A percentile compares a stretch with the other conserved stretches of the same genome.
Conservation (phyloP, 2,329 filamentous ascomycete genomes). For the Xenoacremonium recifei region DNA sequence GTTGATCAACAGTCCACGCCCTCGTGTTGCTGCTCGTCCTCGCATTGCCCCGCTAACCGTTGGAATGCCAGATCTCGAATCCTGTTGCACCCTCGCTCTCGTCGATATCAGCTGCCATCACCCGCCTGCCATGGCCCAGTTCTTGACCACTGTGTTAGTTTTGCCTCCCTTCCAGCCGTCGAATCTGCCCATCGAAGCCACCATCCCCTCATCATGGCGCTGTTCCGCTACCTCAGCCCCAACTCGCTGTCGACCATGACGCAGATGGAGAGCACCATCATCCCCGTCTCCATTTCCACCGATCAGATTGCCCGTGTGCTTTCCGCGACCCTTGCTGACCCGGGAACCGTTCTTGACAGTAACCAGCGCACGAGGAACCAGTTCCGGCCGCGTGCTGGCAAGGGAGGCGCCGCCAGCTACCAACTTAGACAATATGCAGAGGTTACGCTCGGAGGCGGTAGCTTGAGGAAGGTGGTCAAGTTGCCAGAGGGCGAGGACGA, state of each 20-base stretch:
- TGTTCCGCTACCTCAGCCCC: conserved; percentile 34
- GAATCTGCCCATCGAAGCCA: conserved; percentile 1
- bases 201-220: conserved; percentile 14
- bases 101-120: conserved; percentile 8
- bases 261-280: conserved; percentile 29
- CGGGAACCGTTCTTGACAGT: conserved; percentile 43
- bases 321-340: conserved; percentile 30
- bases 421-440: conserved; percentile 98
- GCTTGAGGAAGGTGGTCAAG: conserved; percentile 93
- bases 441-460: conserved; percentile 91
- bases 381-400: conserved; percentile 86
- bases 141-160: conserved; percentile 44
- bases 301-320: conserved; percentile 11
- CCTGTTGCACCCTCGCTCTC: conserved; percentile 8
- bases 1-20: no score
- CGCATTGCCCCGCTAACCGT: conserved; percentile 40
- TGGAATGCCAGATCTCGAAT: conserved; percentile 40
- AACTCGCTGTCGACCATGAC: conserved; percentile 31
- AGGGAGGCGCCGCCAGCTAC: conserved; percentile 83
- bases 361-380: conserved; percentile 87
- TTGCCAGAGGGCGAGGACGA: conserved; percentile 95
- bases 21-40: conserved; percentile 6
- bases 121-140: conserved; percentile 38
- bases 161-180: conserved; percentile 2
- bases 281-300: conserved; percentile 25